Base-by-base conservation (phyloP, 108 stramenopile species). In the Aurantiochytrium sp. region DNA sequence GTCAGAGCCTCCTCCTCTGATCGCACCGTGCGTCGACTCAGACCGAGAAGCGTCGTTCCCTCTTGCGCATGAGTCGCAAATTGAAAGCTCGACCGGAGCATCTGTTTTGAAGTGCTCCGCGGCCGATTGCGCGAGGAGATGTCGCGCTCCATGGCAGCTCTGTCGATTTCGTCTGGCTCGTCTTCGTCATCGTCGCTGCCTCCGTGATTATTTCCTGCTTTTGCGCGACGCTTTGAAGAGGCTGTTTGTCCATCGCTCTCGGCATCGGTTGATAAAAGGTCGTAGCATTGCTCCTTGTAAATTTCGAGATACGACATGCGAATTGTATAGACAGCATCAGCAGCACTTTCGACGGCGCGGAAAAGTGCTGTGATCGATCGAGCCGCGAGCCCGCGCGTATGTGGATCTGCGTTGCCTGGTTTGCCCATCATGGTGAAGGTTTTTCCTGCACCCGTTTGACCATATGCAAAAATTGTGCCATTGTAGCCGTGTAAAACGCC, bases 271-370 rank as follows among this genome's bases (percentile, higher is more conserved):
- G 64, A 2, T 3, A 93, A 87, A 6, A 93, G 57, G 58, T 93
- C 93, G 21, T 88, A 83, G 51, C 90, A 57, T 47, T 10, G 29
- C 60, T 93, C 93, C 60, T 93, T 93, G 91, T 93, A 92, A n/a
- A 93, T 88, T 60, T 93, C 93, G 28, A 91, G 55, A 29, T 23
- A 55, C 42, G 87, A 87, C 25, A 93, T 18, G 53, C 92, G 88
- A 21, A 93, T 58, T n/a, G 89, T 89, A 35, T 23, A 71, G 18
- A 21, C 5, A 58, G 4, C 59, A 0, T 5, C 59, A 29, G 51
- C 47, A 23, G 8, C 25, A 35, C 58, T 5, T 10, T 5, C 55
- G 4, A 44, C 76, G 4, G 16, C 5, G 4, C 55, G 60, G 23
- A 87, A 90, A 28, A 89, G 83, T 28, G 16, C 42, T 43, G 49